Evolutionary conservation across 345 rosid genomes (phyloP).

Genomic region (Aurinia saxatilis): DNA sequence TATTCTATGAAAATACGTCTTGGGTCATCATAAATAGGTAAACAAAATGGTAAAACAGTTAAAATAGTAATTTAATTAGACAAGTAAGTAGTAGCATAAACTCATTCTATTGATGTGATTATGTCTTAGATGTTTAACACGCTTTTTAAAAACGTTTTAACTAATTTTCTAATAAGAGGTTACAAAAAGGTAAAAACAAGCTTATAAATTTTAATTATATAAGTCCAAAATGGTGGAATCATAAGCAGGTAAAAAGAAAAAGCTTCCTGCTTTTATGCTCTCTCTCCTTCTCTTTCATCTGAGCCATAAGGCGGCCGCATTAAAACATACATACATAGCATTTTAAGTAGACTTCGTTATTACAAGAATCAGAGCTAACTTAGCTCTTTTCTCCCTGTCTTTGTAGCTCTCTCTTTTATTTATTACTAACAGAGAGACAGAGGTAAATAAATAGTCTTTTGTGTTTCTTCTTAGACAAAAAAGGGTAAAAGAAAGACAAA

Average conservation of each 20-base stretch:
- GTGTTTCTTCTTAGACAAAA: not conserved
- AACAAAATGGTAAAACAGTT: no score
- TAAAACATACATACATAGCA: constrained; percentile 18
- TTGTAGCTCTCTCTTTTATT: not conserved
- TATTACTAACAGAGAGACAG: no score
- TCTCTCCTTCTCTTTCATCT: constrained; percentile 15
- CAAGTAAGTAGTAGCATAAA: no score
- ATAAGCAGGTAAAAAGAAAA: constrained; percentile 15
- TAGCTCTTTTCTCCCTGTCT: not conserved
- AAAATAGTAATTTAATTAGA: no score
- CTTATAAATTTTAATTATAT: not conserved
- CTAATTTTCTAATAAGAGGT: not conserved
- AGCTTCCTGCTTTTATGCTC: constrained; percentile 19
- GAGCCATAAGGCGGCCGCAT: constrained; percentile 28
- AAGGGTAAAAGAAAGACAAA: not conserved
- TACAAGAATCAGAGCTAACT: not conserved
- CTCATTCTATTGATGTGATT: no score
- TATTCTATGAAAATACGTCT: no score
- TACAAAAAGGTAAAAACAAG: not conserved
- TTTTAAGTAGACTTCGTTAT: constrained; percentile 19
- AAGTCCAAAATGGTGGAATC: constrained; percentile 11
- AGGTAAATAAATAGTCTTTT: not conserved
- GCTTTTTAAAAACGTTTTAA: not conserved
- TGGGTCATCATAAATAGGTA: no score
- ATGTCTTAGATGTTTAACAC: not conserved